Evolutionary conservation across 257 asterid species (phyloP).

Genomic region (Agastache rugosa): DNA sequence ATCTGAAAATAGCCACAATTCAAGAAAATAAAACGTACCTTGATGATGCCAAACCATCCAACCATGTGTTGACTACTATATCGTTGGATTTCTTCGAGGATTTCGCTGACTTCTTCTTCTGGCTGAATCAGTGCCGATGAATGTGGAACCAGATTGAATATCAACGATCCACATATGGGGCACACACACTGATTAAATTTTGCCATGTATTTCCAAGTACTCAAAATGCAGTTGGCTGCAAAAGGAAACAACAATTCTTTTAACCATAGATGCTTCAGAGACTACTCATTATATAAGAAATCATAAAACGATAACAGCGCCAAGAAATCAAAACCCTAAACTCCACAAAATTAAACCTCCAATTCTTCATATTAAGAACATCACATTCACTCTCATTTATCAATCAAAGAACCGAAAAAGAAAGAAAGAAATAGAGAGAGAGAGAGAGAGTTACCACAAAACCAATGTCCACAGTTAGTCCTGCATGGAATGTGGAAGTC

Average conservation of each 20-base stretch:
- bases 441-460: constrained; percentile 34
- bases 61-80: background rate
- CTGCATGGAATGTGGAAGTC: constrained; percentile 41
- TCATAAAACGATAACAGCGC: too few species aligned
- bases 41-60: background rate
- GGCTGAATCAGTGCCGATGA: background rate
- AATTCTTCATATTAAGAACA: background rate
- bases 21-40: background rate
- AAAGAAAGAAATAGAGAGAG: background rate
- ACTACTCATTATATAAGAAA: too few species aligned
- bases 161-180: background rate
- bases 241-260: background rate
- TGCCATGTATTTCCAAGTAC: background rate
- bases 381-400: background rate
- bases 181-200: background rate
- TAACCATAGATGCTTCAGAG: background rate
- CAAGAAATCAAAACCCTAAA: background rate
- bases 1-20: background rate
- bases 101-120: background rate
- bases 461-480: constrained; percentile 51
- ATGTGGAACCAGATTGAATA: background rate
- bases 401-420: background rate
- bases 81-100: background rate
- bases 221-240: background rate
- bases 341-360: background rate